phyloP scores from a whole-genome alignment of 768 basidiomycete species.

The Mycena polygramma region DNA sequence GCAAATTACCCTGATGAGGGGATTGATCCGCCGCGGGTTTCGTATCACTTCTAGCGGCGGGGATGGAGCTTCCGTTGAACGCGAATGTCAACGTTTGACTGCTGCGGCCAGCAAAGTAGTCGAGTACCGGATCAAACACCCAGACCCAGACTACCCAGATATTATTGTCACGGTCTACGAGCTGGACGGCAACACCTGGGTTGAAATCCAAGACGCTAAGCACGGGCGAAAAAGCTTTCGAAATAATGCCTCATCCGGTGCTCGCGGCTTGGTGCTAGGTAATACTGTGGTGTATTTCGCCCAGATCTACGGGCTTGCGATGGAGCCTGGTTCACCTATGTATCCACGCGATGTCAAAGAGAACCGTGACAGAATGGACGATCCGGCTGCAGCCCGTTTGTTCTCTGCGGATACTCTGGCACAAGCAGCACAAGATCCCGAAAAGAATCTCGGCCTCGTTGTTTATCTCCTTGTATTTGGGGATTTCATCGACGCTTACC shows the following conservation, averaged over 20 bases:
- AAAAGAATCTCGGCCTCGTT: constrained; percentile 16
- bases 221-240: constrained; percentile 5
- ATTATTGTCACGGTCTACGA: constrained; percentile 3
- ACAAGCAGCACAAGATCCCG: constrained; percentile 20
- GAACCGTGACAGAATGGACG: constrained; percentile 43
- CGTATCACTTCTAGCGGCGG: constrained; percentile 7
- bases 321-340: constrained; percentile 1
- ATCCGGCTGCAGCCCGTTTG: constrained; percentile 45
- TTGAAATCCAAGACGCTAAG: constrained; percentile 7
- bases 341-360: not conserved
- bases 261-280: not conserved
- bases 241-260: not conserved
- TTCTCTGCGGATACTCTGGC: constrained; percentile 43
- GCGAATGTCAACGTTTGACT: not conserved
- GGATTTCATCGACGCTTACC: constrained; percentile 20
- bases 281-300: not conserved
- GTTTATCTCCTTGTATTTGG: constrained; percentile 23
- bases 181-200: constrained; percentile 16
- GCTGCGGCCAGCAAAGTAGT: not conserved
- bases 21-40: constrained; percentile 5
- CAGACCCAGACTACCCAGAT: constrained; percentile 5
- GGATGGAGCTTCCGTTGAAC: constrained; percentile 20
- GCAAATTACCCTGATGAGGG: constrained; percentile 11
- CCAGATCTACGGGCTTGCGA: not conserved
- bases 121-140: constrained; percentile 3